A percentile compares a stretch with the other conserved stretches of the same genome.
Evolutionary conservation across 2,329 filamentous ascomycete species (phyloP).

Genomic region (Venturia nashicola): DNA sequence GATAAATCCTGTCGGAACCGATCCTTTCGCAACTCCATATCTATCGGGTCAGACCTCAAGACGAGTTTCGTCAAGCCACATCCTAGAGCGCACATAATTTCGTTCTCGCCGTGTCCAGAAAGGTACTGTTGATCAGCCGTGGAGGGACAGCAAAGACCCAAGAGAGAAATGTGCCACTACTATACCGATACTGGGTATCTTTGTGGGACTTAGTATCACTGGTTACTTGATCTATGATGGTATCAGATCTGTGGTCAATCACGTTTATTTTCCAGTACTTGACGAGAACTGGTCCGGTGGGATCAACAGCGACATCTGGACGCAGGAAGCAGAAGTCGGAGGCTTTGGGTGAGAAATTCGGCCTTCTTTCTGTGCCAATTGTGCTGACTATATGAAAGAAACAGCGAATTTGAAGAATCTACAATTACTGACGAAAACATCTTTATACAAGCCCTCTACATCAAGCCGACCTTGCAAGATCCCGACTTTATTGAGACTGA

Average conservation of each 20-base stretch:
- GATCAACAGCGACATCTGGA: constrained; percentile 52
- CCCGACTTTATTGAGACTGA: constrained; percentile 51
- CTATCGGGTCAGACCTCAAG: not conserved
- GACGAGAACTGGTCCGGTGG: constrained; percentile 52
- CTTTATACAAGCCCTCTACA: constrained; percentile 55
- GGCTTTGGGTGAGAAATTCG: constrained; percentile 56
- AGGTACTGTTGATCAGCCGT: constrained; percentile 63
- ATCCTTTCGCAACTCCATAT: constrained; percentile 4
- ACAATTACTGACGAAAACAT: constrained; percentile 63
- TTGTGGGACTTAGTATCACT: constrained; percentile 54
- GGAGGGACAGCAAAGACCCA: constrained; percentile 60
- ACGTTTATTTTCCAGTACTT: constrained; percentile 60
- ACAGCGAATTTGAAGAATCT: constrained; percentile 71
- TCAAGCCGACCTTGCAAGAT: constrained; percentile 70
- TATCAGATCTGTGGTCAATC: constrained; percentile 55
- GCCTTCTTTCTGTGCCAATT: constrained; percentile 1
- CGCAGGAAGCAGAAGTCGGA: constrained; percentile 61
- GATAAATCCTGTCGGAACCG: not conserved
- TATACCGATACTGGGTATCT: constrained; percentile 59
- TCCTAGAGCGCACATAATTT: constrained; percentile 42
- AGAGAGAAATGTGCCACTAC: constrained; percentile 82
- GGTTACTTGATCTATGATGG: constrained; percentile 68
- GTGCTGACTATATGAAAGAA: constrained; percentile 32
- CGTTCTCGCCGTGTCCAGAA: constrained; percentile 62
- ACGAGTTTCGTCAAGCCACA: not conserved